Evolutionary conservation across 495 filamentous ascomycete genomes (phyloP).

Genomic region (Letharia columbiana): DNA sequence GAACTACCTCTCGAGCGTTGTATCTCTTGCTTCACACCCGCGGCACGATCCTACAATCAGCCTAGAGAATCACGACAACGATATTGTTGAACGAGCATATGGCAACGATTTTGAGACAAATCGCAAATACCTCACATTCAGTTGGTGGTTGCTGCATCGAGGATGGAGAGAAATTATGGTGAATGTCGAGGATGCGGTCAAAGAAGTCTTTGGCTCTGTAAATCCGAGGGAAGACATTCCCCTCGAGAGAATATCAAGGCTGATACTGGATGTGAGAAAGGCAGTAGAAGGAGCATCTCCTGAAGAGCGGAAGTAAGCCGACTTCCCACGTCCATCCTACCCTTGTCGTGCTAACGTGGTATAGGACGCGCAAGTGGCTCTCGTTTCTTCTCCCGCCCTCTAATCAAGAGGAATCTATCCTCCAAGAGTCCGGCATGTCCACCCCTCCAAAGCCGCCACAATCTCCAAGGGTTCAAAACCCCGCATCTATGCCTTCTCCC

Average conservation of each 20-base stretch:
- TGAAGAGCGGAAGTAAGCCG: constrained; percentile 50
- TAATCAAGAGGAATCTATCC: constrained; percentile 69
- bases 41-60: constrained; percentile 58
- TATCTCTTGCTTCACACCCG: constrained; percentile 66
- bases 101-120: constrained; percentile 93
- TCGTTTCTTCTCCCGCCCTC: constrained; percentile 70
- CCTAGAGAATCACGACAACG: constrained; percentile 84
- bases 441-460: constrained; percentile 36
- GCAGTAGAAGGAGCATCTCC: constrained; percentile 73
- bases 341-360: not conserved
- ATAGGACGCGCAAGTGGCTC: constrained; percentile 59
- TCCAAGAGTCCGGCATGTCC: constrained; percentile 73
- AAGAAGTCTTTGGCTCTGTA: constrained; percentile 73
- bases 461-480: constrained; percentile 28
- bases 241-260: constrained; percentile 63
- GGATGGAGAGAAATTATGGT: constrained; percentile 77
- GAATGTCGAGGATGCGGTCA: constrained; percentile 70
- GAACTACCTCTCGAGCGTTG: constrained; percentile 90
- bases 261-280: constrained; percentile 69
- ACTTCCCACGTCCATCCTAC: constrained; percentile 10
- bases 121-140: constrained; percentile 85
- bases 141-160: constrained; percentile 93
- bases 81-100: constrained; percentile 65
- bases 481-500: constrained; percentile 37
- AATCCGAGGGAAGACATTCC: constrained; percentile 84